A percentile compares a stretch with the other conserved stretches of the same genome.
Conservation (phyloP, 495 filamentous ascomycete species). For the Annulohypoxylon bovei region DNA sequence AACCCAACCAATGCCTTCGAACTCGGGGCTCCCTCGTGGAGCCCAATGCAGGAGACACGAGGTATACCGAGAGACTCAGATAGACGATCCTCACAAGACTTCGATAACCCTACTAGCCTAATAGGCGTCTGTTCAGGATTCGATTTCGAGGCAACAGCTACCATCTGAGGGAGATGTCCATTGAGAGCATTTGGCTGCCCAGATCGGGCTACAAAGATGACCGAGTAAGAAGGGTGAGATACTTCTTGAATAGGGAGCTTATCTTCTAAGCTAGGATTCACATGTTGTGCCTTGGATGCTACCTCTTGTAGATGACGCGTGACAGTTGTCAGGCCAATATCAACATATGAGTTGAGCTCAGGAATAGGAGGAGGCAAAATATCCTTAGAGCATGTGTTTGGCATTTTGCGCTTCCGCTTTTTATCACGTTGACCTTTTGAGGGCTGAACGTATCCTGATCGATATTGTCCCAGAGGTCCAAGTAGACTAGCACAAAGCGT, state of each 20-base stretch:
- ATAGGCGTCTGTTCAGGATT: slow-evolving; percentile 51
- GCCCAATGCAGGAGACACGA: slow-evolving; percentile 66
- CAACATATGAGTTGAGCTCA: slow-evolving; percentile 61
- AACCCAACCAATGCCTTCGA: slow-evolving; percentile 61
- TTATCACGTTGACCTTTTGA: slow-evolving; percentile 64
- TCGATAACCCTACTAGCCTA: slow-evolving; percentile 65
- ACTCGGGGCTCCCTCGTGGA: slow-evolving; percentile 60
- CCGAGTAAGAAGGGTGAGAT: slow-evolving; percentile 47
- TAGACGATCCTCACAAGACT: slow-evolving; percentile 61
- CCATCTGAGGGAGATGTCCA: slow-evolving; percentile 69
- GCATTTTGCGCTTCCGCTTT: slow-evolving; percentile 56
- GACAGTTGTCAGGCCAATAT: slow-evolving; percentile 67
- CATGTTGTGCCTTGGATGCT: slow-evolving; percentile 31
- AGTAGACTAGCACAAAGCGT: slow-evolving; percentile 57
- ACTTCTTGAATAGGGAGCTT: slow-evolving; percentile 2
- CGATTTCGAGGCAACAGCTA: slow-evolving; percentile 60
- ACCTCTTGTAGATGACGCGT: slow-evolving; percentile 62
- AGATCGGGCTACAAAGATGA: slow-evolving; percentile 64
- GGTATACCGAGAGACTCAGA: slow-evolving; percentile 63
- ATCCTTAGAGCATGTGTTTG: slow-evolving; percentile 10
- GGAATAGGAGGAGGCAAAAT: slow-evolving; percentile 51
- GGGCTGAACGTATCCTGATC: slow-evolving; percentile 53
- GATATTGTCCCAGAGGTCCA: slow-evolving; percentile 64
- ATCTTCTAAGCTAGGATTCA: background rate
- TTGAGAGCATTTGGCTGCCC: slow-evolving; percentile 61